Conservation (phyloP, 176 grass and related monocot species). For the Triticum timopheevii region DNA sequence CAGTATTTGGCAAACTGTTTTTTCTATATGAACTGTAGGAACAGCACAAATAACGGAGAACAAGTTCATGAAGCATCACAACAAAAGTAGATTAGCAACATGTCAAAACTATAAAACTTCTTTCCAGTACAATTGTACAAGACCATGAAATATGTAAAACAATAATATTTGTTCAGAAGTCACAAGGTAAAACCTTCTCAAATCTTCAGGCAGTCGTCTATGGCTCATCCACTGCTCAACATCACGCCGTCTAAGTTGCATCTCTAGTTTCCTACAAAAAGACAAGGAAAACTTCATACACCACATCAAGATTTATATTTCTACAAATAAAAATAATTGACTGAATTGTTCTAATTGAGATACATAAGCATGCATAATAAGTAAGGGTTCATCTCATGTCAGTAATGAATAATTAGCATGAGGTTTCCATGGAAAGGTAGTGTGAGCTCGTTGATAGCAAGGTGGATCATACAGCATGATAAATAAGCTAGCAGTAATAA, state of each 20-base stretch:
- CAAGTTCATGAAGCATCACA: background rate
- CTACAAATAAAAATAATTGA: background rate
- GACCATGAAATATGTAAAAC: background rate
- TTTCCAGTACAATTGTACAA: background rate
- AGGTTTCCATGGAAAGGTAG: background rate
- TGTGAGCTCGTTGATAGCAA: background rate
- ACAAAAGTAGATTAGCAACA: background rate
- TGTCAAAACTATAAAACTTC: background rate
- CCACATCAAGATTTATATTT: constrained; percentile 5
- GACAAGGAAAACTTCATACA: background rate
- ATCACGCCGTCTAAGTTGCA: constrained; percentile 96
- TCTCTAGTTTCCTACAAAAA: constrained; percentile 75
- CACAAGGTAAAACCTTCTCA: constrained; percentile 67
- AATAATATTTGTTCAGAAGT: constrained; percentile 22
- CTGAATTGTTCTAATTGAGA: background rate
- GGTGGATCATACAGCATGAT: background rate
- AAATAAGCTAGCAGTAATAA: constrained; percentile 8
- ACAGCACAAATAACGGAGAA: background rate
- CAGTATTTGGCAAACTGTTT: background rate
- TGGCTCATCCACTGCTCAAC: constrained; percentile 99
- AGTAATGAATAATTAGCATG: background rate
- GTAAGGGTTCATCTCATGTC: background rate
- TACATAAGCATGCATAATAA: background rate
- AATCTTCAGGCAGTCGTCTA: constrained; percentile 77
- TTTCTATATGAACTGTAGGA: background rate